These are phyloP conservation scores for Xylaria flabelliformis DNA, from an alignment of 495 filamentous ascomycete species.

Conservation along the genomic window DNA sequence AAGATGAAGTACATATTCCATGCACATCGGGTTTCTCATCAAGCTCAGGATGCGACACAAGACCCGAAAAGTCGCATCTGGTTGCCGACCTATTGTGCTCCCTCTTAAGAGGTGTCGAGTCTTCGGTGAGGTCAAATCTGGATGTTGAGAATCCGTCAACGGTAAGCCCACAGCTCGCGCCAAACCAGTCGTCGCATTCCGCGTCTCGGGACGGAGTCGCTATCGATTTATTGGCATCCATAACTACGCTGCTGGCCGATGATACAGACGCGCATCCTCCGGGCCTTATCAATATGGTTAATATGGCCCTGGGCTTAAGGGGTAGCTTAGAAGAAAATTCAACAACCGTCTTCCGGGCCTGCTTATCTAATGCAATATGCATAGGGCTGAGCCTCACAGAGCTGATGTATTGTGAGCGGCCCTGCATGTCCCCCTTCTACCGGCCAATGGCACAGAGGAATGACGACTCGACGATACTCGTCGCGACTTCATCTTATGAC, in stretches of 20 bases:
- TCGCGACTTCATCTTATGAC: constrained; percentile 22
- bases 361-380: constrained; percentile 46
- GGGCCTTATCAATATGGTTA: background rate
- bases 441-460: constrained; percentile 28
- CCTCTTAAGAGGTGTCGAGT: background rate
- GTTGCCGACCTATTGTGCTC: background rate
- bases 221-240: background rate
- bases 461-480: background rate
- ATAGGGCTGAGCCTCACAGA: constrained; percentile 43
- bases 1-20: background rate
- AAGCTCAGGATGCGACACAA: background rate
- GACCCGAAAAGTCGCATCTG: background rate
- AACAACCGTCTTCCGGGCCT: constrained; percentile 36
- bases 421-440: constrained; percentile 49
- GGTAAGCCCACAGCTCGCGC: background rate
- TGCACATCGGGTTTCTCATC: background rate
- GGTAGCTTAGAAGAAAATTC: constrained; percentile 23
- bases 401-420: constrained; percentile 32
- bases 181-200: background rate
- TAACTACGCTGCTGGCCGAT: background rate
- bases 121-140: background rate
- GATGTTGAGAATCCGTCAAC: background rate
- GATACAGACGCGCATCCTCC: background rate
- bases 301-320: background rate
- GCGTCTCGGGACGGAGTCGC: background rate